These are phyloP conservation scores for Fusarium oligoseptatum DNA, from an alignment of 2,329 filamentous ascomycete species.

Conservation along the genomic window DNA sequence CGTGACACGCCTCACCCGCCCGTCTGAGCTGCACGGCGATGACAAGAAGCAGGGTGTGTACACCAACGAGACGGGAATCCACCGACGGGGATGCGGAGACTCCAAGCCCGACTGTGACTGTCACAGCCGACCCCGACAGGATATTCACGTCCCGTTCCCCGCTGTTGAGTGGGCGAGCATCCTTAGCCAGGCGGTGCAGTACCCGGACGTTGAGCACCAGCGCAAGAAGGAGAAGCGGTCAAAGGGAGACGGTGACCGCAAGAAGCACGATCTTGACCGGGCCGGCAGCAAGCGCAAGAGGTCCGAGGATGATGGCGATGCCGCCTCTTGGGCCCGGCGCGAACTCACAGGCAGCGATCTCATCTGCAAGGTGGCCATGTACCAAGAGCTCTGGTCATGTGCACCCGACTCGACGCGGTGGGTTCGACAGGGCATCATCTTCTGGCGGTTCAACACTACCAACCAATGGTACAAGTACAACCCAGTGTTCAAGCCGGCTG, in stretches of 20 bases:
- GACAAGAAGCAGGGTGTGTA: conserved; percentile 60
- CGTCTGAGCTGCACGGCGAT: conserved; percentile 65
- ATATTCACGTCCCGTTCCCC: conserved; percentile 69
- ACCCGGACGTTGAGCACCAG: conserved; percentile 60
- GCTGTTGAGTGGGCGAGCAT: conserved; percentile 71
- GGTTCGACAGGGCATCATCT: conserved; percentile 70
- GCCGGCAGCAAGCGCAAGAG: conserved; percentile 56
- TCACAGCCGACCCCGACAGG: conserved; percentile 59
- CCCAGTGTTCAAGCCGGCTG: conserved; percentile 63
- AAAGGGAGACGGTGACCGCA: conserved; percentile 51
- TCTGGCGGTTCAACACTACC: conserved; percentile 72
- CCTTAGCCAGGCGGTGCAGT: conserved; percentile 68
- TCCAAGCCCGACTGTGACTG: conserved; percentile 65
- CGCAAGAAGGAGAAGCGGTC: conserved; percentile 55
- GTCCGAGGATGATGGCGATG: conserved; percentile 57
- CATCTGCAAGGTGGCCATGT: conserved; percentile 73
- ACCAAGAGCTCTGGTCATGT: conserved; percentile 74
- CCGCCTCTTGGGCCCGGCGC: conserved; percentile 55
- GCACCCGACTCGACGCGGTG: conserved; percentile 62
- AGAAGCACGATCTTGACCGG: conserved; percentile 53
- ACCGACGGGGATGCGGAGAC: conserved; percentile 66
- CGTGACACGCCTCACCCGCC: conserved; percentile 69
- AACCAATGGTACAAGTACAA: conserved; percentile 65
- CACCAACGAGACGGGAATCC: conserved; percentile 65
- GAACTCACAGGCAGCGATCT: conserved; percentile 66